Conservation (phyloP, 1,139 yeast genomes). For the Candida sanyaensis region DNA sequence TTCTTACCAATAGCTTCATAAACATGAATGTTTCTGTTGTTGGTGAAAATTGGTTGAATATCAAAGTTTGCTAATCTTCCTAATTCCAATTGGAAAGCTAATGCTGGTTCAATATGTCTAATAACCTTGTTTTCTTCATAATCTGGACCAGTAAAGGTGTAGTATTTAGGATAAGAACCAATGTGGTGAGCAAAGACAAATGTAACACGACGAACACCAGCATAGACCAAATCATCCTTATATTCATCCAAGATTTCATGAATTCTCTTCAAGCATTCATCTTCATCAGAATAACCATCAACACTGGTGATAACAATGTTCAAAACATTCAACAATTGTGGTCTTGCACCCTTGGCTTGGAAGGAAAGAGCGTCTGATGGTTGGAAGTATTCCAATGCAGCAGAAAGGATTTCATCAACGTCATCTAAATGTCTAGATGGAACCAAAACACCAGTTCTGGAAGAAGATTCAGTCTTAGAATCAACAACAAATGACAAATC, state of each 20-base stretch:
- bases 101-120: constrained; percentile 97
- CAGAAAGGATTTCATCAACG: constrained; percentile 75
- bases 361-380: constrained; percentile 40
- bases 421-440: constrained; percentile 87
- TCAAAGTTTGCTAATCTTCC: constrained; percentile 93
- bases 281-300: constrained; percentile 75
- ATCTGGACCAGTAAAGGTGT: constrained; percentile 89
- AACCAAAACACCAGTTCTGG: constrained; percentile 85
- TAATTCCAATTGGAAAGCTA: constrained; percentile 95
- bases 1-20: constrained; percentile 96
- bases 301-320: constrained; percentile 75
- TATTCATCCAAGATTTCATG: constrained; percentile 66
- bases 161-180: constrained; percentile 92
- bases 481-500: constrained; percentile 86
- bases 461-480: constrained; percentile 50
- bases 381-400: constrained; percentile 75
- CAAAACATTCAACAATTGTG: constrained; percentile 69
- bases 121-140: constrained; percentile 84
- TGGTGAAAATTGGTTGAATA: constrained; percentile 93
- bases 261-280: constrained; percentile 63
- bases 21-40: constrained; percentile 95
- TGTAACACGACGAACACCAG: constrained; percentile 87
- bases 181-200: constrained; percentile 81
- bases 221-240: constrained; percentile 65
- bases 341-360: constrained; percentile 39